Evolutionary conservation across 1,139 yeast genomes (phyloP).

Genomic region (Lodderomyces metapsilosis): DNA sequence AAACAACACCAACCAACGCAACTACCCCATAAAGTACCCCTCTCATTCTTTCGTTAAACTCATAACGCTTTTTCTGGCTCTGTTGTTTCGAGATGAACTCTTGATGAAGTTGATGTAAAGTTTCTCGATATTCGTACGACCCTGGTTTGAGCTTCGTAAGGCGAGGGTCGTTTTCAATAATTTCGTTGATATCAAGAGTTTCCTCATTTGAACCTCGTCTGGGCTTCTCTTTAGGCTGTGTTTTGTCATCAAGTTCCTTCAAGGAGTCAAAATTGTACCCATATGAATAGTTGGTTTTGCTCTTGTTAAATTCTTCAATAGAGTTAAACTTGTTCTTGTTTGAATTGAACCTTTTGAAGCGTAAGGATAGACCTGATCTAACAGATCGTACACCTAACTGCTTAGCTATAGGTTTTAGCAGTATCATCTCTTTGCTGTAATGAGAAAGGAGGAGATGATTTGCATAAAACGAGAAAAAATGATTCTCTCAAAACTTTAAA

Average conservation of each 20-base stretch:
- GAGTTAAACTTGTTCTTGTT: constrained; percentile 16
- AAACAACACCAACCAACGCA: constrained; percentile 33
- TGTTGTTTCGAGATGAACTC: constrained; percentile 25
- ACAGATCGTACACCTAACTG: not conserved
- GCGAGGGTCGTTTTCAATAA: constrained; percentile 35
- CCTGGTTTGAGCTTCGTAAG: constrained; percentile 29
- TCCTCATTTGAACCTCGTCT: constrained; percentile 15
- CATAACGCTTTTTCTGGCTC: constrained; percentile 23
- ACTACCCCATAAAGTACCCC: constrained; percentile 32
- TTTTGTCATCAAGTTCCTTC: constrained; percentile 20
- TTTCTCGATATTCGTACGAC: constrained; percentile 40
- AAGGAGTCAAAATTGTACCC: constrained; percentile 31
- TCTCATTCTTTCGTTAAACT: constrained; percentile 34
- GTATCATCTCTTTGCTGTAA: not conserved
- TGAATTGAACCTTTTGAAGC: constrained; percentile 3
- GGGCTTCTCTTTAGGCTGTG: constrained; percentile 9
- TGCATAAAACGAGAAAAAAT: not conserved
- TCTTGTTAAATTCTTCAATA: constrained; percentile 42
- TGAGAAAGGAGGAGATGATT: not conserved
- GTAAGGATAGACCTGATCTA: not conserved
- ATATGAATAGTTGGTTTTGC: constrained; percentile 34
- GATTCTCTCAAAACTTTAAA: not conserved
- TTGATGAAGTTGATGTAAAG: constrained; percentile 28
- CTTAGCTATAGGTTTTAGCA: not conserved
- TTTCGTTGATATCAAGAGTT: constrained; percentile 21